Evolutionary conservation across 2,329 filamentous ascomycete species (phyloP), one percentile per base, ranked within the genome.

Genomic region (Knufia petricola): DNA sequence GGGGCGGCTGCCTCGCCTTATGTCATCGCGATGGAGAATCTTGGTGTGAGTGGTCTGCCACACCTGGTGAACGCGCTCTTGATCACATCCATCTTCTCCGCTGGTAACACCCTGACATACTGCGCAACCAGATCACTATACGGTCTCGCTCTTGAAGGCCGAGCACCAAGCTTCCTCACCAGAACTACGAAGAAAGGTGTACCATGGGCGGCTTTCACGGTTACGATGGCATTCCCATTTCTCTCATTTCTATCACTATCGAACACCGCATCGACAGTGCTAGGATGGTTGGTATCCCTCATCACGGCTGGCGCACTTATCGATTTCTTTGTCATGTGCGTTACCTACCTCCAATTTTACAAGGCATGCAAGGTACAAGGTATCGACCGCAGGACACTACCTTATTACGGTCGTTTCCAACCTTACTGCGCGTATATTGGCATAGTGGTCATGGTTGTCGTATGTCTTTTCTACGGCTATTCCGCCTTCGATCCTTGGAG

Each of bases 51-150:
- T 0, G 66, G 81, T 0, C 64, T 87, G 2, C 82, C 83, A 7
- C 77, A 84, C 55, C 79, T 87, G 28, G 79, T 87, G 64, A 87
- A 88, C 58, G 82, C 81, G 9, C 74, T 85, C 63, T 74, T 88
- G 38, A 68, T 87, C 17, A 80, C 78, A 0, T 78, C 32, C 4
- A 36, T 36, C 32, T 36, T 36, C 13, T 36, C 32, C 15, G 32
- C 32, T 13, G 32, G 32, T n/a, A 36, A 36, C 13, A 36, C 32
- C 32, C 15, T 8, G 4, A 36, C 32, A 13, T 36, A 36, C 32
- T 36, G 32, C 13, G 32, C 32, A 4, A n/a, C 13, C 15, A 6
- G 32, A 36, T 8, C 6, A 4, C 13, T 36, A 6, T 36, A 36
- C 13, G 15, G 32, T 36, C 32, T 36, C 7, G 6, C 32, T 4